A percentile compares a stretch with the other conserved stretches of the same genome.
These are phyloP conservation scores for Mycena vitilis DNA, from an alignment of 768 basidiomycete genomes.

Conservation along the genomic window DNA sequence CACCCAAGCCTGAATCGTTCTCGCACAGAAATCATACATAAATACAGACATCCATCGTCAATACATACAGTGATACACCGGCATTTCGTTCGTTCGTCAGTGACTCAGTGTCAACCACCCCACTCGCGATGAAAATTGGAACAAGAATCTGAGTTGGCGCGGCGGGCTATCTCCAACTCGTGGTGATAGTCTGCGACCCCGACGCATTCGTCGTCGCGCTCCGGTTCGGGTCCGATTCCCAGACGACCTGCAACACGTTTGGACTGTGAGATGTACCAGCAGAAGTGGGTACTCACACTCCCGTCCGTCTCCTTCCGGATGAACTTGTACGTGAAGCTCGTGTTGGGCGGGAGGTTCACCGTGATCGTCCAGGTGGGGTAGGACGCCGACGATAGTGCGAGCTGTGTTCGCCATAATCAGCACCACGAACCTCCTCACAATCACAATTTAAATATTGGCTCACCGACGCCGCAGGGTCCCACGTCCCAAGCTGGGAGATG, in stretches of 20 bases:
- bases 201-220: conserved; percentile 55
- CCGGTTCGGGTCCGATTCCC: conserved; percentile 74
- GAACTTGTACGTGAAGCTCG: conserved; percentile 69
- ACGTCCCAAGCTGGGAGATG: conserved; percentile 64
- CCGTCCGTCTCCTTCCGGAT: conserved; percentile 66
- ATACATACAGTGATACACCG: too few relatives aligned
- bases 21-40: too few relatives aligned
- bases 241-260: conserved; percentile 67
- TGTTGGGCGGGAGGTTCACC: conserved; percentile 60
- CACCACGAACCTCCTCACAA: background rate
- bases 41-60: too few relatives aligned
- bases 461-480: conserved; percentile 62
- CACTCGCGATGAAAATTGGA: too few relatives aligned
- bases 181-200: conserved; percentile 53
- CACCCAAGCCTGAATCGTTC: too few relatives aligned
- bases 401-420: conserved; percentile 47
- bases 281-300: conserved; percentile 49
- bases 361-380: conserved; percentile 69
- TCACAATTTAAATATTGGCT: conserved; percentile 20
- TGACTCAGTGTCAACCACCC: too few relatives aligned
- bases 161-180: conserved; percentile 55
- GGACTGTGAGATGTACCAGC: too few relatives aligned
- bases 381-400: conserved; percentile 61
- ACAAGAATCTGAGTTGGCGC: too few relatives aligned
- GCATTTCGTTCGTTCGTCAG: too few relatives aligned